Conservation (phyloP, 306 rosid species). For the Prunus campanulata region DNA sequence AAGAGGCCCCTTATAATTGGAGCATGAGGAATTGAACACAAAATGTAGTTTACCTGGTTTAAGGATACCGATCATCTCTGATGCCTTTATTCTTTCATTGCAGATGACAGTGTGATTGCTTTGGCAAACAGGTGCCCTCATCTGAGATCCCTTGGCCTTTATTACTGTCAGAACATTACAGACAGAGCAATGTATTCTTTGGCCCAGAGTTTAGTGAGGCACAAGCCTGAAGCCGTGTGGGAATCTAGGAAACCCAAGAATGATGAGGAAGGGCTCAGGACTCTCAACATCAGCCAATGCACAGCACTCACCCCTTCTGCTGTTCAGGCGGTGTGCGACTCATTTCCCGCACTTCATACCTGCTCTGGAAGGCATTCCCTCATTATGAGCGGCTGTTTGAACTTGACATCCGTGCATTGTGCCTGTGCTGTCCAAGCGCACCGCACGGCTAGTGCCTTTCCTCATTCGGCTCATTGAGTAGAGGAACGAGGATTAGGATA, state of each 20-base stretch:
- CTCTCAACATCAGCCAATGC: conserved; percentile 96
- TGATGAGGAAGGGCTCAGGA: conserved; percentile 73
- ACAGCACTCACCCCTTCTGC: conserved; percentile 95
- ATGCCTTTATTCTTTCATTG: conserved; percentile 10
- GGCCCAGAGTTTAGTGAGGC: conserved; percentile 72
- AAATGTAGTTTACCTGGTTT: neutral
- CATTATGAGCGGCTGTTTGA: conserved; percentile 88
- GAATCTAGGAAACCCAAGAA: conserved; percentile 54
- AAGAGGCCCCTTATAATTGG: too few species aligned
- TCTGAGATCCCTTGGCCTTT: conserved; percentile 81
- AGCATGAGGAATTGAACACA: neutral
- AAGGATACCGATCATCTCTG: neutral
- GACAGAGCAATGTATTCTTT: conserved; percentile 93
- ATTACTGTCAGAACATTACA: conserved; percentile 90
- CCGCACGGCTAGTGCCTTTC: conserved; percentile 37
- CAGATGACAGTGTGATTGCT: conserved; percentile 97
- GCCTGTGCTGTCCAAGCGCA: conserved; percentile 78
- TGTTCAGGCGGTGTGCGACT: conserved; percentile 87
- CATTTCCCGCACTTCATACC: conserved; percentile 89
- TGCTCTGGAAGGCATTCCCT: conserved; percentile 96
- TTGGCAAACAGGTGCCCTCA: conserved; percentile 73
- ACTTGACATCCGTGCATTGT: conserved; percentile 79
- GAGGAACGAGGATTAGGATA: neutral
- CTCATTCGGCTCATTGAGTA: conserved; percentile 65
- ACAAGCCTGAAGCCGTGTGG: conserved; percentile 59